Percentiles rank a stretch among this genome's conserved stretches.
These are phyloP conservation scores for Phanerodontia chrysosporium DNA, from an alignment of 768 basidiomycete species.

Conservation along the genomic window DNA sequence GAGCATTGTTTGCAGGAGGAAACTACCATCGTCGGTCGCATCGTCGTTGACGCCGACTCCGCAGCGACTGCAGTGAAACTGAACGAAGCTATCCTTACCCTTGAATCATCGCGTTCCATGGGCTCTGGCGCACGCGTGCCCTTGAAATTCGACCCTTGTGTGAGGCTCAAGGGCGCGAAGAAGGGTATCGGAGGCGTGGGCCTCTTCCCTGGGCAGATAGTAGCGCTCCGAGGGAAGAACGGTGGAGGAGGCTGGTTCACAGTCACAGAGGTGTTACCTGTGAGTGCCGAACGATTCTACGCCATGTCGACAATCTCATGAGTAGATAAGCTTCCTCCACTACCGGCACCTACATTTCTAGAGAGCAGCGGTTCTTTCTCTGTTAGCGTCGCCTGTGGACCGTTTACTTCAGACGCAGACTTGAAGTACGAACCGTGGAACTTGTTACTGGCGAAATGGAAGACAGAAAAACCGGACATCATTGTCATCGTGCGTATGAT, in stretches of 20 bases:
- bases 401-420: conserved; percentile 79
- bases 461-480: conserved; percentile 63
- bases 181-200: conserved; percentile 64
- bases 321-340: conserved; percentile 31
- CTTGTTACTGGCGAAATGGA: conserved; percentile 58
- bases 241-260: conserved; percentile 87
- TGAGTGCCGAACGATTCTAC: conserved; percentile 35
- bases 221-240: conserved; percentile 83
- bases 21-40: conserved; percentile 25
- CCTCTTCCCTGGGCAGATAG: conserved; percentile 86
- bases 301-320: conserved; percentile 27
- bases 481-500: conserved; percentile 61
- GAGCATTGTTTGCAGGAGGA: conserved; percentile 29
- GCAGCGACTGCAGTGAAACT: conserved; percentile 56
- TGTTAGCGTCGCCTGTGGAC: conserved; percentile 77
- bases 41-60: conserved; percentile 53
- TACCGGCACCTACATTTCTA: conserved; percentile 35
- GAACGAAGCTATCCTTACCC: conserved; percentile 64
- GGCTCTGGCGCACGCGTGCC: conserved; percentile 66
- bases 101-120: conserved; percentile 83
- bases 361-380: conserved; percentile 41
- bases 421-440: conserved; percentile 71
- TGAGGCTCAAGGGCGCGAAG: conserved; percentile 61
- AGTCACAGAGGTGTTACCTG: conserved; percentile 76
- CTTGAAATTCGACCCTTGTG: conserved; percentile 61